Evolutionary conservation across 169 alveolate genomes (phyloP).

Genomic region (Amoebophrya sp.): DNA sequence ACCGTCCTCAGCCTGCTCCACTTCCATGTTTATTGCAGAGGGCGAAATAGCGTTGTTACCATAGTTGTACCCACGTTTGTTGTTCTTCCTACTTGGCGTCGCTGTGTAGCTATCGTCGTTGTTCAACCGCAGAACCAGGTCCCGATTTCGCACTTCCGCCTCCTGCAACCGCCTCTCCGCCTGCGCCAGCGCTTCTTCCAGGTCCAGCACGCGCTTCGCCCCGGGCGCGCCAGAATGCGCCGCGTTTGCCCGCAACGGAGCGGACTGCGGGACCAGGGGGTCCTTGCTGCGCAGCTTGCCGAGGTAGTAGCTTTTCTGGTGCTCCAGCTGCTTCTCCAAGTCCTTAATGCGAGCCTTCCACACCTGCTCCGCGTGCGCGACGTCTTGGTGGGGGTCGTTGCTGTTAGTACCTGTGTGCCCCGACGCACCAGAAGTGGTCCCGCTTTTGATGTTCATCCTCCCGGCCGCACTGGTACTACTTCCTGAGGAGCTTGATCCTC

Average conservation of each 20-base stretch:
- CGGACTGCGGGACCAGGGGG: background rate
- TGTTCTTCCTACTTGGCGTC: background rate
- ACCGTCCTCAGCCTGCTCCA: too few relatives aligned
- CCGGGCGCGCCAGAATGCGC: background rate
- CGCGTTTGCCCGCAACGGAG: background rate
- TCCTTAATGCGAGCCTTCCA: background rate
- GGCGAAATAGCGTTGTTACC: too few relatives aligned
- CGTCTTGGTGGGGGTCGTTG: background rate
- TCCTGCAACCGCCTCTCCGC: background rate
- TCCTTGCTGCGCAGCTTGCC: background rate
- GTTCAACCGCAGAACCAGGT: background rate
- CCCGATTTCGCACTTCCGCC: background rate
- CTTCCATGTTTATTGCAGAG: too few relatives aligned
- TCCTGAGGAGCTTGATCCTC: background rate
- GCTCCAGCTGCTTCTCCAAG: constrained; percentile 26
- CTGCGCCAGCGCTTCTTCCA: background rate
- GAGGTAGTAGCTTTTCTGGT: background rate
- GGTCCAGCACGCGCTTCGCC: background rate
- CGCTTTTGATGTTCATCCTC: too few relatives aligned
- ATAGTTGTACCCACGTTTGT: too few relatives aligned
- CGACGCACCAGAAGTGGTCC: too few relatives aligned
- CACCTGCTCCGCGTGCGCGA: background rate
- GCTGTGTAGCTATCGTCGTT: background rate
- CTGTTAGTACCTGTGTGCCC: background rate
- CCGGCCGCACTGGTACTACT: too few relatives aligned